These are phyloP conservation scores for Adenanthera pavonina DNA, from an alignment of 306 rosid species.

Conservation along the genomic window DNA sequence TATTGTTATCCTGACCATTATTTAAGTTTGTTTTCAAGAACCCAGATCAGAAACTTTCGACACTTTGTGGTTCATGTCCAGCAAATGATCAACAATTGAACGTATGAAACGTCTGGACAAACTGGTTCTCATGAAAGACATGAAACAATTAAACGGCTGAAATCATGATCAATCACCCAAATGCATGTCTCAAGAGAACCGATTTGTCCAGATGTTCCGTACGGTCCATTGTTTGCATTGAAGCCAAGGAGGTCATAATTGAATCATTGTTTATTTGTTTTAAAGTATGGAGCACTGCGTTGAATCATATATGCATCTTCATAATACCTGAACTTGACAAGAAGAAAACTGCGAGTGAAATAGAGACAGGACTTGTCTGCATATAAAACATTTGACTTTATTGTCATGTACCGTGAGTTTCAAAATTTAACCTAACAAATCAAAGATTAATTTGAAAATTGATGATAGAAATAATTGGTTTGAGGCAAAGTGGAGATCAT, in stretches of 20 bases:
- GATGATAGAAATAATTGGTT: not conserved
- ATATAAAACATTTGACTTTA: not conserved
- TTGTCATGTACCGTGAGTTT: not conserved
- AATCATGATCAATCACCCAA: no score
- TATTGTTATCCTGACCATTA: not conserved
- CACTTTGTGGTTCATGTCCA: no score
- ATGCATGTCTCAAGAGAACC: not conserved
- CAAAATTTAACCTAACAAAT: not conserved
- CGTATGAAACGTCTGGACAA: no score
- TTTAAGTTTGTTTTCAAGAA: not conserved
- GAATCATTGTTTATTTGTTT: not conserved
- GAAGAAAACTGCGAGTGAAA: not conserved
- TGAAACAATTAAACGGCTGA: no score
- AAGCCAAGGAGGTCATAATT: not conserved
- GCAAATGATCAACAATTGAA: no score
- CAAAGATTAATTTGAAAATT: not conserved
- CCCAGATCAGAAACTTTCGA: not conserved
- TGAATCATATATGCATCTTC: not conserved
- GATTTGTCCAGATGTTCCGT: not conserved
- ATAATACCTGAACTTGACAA: not conserved
- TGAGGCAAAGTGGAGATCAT: slow-evolving; percentile 13
- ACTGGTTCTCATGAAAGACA: no score
- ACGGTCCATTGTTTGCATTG: not conserved
- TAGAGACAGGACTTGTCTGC: not conserved
- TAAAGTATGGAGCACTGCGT: not conserved